Conservation (phyloP, 352 stramenopile genomes). For the Globisporangium nagaii region DNA sequence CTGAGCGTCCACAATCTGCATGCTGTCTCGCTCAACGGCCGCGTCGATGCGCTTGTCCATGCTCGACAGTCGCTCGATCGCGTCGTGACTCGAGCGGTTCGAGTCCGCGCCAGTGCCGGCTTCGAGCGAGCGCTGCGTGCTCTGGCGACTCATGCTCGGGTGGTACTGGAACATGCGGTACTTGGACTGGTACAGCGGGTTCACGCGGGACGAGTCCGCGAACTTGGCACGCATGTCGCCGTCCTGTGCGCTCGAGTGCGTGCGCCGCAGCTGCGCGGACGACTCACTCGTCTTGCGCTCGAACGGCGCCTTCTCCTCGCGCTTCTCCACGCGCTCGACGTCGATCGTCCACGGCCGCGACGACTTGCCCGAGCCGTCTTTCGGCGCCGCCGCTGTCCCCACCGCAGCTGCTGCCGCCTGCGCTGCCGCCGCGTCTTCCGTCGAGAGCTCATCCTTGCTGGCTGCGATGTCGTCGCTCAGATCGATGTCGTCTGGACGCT, state of each 20-base stretch:
- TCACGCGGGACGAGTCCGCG: conserved; percentile 27
- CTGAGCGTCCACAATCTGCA: conserved; percentile 4
- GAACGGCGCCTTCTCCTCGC: background rate
- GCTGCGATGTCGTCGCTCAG: conserved; percentile 9
- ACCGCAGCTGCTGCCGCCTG: background rate
- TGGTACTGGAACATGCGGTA: conserved; percentile 71
- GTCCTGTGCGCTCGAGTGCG: background rate
- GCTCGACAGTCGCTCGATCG: background rate
- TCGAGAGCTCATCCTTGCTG: conserved; percentile 11
- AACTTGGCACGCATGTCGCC: conserved; percentile 18
- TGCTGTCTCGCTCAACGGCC: background rate
- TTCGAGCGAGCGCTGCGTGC: conserved; percentile 7
- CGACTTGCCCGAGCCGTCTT: too few relatives aligned
- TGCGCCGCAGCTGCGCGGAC: conserved; percentile 9
- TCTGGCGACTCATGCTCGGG: conserved; percentile 19
- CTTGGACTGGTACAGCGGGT: conserved; percentile 60
- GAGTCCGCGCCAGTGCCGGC: background rate
- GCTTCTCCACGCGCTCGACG: conserved; percentile 16
- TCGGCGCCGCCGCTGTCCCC: background rate
- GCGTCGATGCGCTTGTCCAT: background rate
- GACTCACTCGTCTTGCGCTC: conserved; percentile 14
- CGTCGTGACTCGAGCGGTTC: too few relatives aligned
- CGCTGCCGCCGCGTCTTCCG: conserved; percentile 7
- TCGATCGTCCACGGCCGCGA: conserved; percentile 32
- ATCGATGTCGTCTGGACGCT: conserved; percentile 26